A percentile compares a stretch with the other conserved stretches of the same genome.
Conservation (phyloP, 2,329 filamentous ascomycete genomes). For the Epicoccum nigrum region DNA sequence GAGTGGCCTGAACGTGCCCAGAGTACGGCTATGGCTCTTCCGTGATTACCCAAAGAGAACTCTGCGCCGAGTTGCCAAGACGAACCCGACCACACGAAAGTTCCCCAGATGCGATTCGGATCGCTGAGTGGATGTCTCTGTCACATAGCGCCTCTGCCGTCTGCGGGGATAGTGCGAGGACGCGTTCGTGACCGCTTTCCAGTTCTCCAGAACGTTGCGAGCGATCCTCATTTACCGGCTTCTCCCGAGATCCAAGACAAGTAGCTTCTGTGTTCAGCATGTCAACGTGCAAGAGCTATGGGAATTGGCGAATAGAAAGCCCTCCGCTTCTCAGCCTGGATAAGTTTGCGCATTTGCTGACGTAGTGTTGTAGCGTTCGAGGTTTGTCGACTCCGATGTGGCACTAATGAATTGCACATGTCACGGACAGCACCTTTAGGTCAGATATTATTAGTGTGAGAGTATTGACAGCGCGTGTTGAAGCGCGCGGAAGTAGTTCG, state of each 20-base stretch:
- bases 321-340: background rate
- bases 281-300: background rate
- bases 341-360: background rate
- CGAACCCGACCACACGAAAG: conserved; percentile 18
- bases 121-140: conserved; percentile 5
- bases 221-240: background rate
- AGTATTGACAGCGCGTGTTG: conserved; percentile 28
- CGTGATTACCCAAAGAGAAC: conserved; percentile 25
- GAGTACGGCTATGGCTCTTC: conserved; percentile 28
- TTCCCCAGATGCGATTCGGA: background rate
- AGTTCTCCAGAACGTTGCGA: background rate
- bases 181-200: conserved; percentile 9
- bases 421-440: no score
- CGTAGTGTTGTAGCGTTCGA: background rate
- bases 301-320: conserved; percentile 1
- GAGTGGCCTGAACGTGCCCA: conserved; percentile 17
- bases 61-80: conserved; percentile 26
- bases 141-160: conserved; percentile 9
- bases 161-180: conserved; percentile 10
- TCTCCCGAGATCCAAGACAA: conserved; percentile 7
- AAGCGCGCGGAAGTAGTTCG: conserved; percentile 15
- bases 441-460: background rate
- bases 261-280: conserved; percentile 3
- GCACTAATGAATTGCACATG: no score
- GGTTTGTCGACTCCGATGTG: background rate